Evolutionary conservation across 2,329 filamentous ascomycete species (phyloP).

Genomic region (Magnaporthiopsis rhizophila): DNA sequence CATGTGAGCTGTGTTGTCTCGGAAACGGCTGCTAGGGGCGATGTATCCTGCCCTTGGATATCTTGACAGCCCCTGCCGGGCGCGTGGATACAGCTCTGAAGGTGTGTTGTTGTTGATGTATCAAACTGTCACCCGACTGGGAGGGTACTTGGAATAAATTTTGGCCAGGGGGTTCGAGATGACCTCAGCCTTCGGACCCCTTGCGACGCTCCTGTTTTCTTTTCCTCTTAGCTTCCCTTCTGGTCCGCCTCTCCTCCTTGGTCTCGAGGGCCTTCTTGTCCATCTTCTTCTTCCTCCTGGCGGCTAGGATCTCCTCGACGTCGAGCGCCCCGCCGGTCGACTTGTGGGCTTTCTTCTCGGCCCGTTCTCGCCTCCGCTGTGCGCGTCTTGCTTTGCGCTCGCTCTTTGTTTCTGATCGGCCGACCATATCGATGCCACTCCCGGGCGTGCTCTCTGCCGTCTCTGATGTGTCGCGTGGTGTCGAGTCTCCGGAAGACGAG

Average conservation of each 20-base stretch:
- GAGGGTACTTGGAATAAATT: not conserved
- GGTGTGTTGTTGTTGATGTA: not conserved
- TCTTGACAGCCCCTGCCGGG: not conserved
- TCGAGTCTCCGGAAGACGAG: conserved; percentile 16
- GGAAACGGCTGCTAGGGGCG: not conserved
- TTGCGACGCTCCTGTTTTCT: conserved; percentile 17
- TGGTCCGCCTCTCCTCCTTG: conserved; percentile 25
- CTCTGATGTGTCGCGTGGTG: conserved; percentile 12
- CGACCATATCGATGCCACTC: conserved; percentile 16
- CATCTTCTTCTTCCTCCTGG: conserved; percentile 8
- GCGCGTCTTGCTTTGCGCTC: conserved; percentile 28
- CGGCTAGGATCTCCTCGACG: conserved; percentile 8
- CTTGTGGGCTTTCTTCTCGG: conserved; percentile 24
- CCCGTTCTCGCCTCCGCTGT: conserved; percentile 21
- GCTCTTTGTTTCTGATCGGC: conserved; percentile 12
- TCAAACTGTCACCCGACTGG: not conserved
- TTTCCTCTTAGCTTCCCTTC: conserved; percentile 26
- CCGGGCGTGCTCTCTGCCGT: conserved; percentile 22
- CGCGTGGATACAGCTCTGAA: not conserved
- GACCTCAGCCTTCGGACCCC: conserved; percentile 24
- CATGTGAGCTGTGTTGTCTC: not conserved
- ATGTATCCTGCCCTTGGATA: not conserved
- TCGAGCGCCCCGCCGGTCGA: conserved; percentile 23
- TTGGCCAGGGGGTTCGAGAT: not conserved
- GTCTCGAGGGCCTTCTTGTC: conserved; percentile 12